A percentile compares a stretch with the other conserved stretches of the same genome.
These are phyloP conservation scores for Suaeda aralocaspica DNA, from an alignment of 148 eudicot species.

Conservation along the genomic window DNA sequence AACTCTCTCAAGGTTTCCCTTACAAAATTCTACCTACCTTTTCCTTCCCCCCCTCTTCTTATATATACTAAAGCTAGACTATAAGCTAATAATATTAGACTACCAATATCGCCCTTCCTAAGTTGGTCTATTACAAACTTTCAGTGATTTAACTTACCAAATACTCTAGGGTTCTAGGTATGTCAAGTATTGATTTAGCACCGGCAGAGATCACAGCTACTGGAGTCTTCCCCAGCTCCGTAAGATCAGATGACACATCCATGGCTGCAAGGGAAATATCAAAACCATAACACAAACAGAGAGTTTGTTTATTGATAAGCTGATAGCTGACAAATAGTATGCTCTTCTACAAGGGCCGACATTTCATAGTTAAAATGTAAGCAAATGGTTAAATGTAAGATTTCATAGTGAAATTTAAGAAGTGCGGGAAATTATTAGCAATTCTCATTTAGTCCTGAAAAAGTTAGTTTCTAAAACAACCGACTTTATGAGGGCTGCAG, in stretches of 20 bases:
- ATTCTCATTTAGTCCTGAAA: not conserved
- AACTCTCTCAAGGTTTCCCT: too few species aligned
- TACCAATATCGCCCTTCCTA: too few species aligned
- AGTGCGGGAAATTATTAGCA: not conserved
- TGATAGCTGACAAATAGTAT: not conserved
- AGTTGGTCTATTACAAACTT: too few species aligned
- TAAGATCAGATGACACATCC: constrained; percentile 98
- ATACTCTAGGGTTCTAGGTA: constrained; percentile 92
- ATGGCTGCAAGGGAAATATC: constrained; percentile 50
- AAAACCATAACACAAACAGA: not conserved
- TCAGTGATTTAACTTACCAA: constrained; percentile 45
- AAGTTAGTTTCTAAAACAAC: not conserved
- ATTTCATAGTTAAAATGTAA: not conserved
- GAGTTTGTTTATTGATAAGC: not conserved
- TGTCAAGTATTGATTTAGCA: constrained; percentile 91
- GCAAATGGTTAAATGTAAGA: not conserved
- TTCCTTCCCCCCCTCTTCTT: too few species aligned
- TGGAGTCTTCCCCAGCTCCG: constrained; percentile 87
- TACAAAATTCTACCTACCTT: too few species aligned
- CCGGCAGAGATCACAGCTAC: constrained; percentile 92
- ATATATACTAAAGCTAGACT: too few species aligned
- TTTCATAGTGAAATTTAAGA: not conserved
- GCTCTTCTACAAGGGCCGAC: not conserved
- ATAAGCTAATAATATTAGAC: too few species aligned
- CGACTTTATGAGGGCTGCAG: not conserved